Base-by-base conservation (phyloP, 306 rosid genomes). In the Boehmeria nivea region DNA sequence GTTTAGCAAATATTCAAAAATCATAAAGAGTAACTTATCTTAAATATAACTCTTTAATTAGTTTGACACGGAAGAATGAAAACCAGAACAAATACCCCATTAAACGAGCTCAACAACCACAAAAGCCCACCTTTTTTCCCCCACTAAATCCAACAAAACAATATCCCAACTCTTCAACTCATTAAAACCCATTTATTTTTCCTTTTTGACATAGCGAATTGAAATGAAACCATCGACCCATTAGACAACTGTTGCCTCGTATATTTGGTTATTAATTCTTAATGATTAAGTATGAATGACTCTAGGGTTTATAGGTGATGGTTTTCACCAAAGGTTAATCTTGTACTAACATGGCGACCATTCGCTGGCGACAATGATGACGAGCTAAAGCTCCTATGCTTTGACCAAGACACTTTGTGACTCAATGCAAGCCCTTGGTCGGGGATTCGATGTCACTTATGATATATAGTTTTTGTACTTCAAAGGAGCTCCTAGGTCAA, bases 401-500 rank as follows among this genome's bases (percentile, higher is more conserved):
- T 76, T 83, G 68, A 56, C 78, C 61, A 65, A 94, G 16, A 83
- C 95, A 23, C 78, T 89, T 43, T 40, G 51, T 31, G 79, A 81
- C 77, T 81, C 97, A 58, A 86, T 89, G 78, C 94, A 80, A 73
- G 95, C 95, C 67, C 60, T 89, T 43, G 97, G 97, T 63, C 87
- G 97, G 38, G 97, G 97, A 19, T 89, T 89, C 43, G 97, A 89
- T 78, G 95, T 89, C 50, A 83, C 97, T 22, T 87, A 95, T 14
- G 97, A 89, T 81, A 89, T 86, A 60, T 71, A 95, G 55, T 88
- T 89, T 69, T 88, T 89, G 4, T 89, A 89, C 61, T 89, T 95
- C 65, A 89, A 89, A 57, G 97, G 97, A 38, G 77, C 94, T 22
- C 81, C 95, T 62, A 95, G 97, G 67, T 89, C 90, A 6, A 83